A percentile compares a stretch with the other conserved stretches of the same genome.
Conservation (phyloP, 2,329 filamentous ascomycete species). For the Zasmidium angulare region DNA sequence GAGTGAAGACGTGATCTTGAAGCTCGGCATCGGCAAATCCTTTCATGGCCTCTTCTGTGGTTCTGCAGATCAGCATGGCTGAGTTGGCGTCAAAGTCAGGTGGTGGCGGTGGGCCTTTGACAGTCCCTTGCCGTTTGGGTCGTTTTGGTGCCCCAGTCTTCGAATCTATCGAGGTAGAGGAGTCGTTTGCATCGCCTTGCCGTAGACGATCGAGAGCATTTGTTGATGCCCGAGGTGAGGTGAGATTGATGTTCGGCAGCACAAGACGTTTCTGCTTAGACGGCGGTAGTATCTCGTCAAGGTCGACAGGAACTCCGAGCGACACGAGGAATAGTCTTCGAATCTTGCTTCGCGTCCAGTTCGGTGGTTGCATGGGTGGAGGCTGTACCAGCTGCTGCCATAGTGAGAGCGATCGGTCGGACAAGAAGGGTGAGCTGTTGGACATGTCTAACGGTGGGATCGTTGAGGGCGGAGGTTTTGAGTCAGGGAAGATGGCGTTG, state of each 20-base stretch:
- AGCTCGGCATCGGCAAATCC: conserved; percentile 80
- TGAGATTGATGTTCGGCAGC: conserved; percentile 70
- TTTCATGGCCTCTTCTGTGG: conserved; percentile 77
- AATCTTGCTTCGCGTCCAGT: conserved; percentile 96
- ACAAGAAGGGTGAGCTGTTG: conserved; percentile 67
- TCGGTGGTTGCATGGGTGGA: conserved; percentile 88
- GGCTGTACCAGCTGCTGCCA: conserved; percentile 97
- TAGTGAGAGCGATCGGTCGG: conserved; percentile 80
- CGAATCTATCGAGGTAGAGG: conserved; percentile 33
- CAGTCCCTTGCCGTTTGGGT: conserved; percentile 39
- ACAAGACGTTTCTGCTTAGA: conserved; percentile 98
- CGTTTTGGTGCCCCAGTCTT: conserved; percentile 28
- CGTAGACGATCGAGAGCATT: conserved; percentile 39
- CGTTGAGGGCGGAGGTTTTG: conserved; percentile 30
- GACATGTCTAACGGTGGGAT: conserved; percentile 31
- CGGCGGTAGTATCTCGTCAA: conserved; percentile 94
- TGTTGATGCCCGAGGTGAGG: conserved; percentile 35
- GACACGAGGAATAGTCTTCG: conserved; percentile 93
- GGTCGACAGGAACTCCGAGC: conserved; percentile 89
- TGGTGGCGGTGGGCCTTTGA: conserved; percentile 62
- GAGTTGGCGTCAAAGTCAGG: conserved; percentile 78
- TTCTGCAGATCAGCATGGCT: conserved; percentile 74
- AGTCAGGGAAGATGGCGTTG: conserved; percentile 62
- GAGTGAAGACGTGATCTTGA: conserved; percentile 64
- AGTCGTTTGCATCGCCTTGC: conserved; percentile 30